phyloP scores from a whole-genome alignment of 768 basidiomycete genomes.

The Plicaturopsis crispa region DNA sequence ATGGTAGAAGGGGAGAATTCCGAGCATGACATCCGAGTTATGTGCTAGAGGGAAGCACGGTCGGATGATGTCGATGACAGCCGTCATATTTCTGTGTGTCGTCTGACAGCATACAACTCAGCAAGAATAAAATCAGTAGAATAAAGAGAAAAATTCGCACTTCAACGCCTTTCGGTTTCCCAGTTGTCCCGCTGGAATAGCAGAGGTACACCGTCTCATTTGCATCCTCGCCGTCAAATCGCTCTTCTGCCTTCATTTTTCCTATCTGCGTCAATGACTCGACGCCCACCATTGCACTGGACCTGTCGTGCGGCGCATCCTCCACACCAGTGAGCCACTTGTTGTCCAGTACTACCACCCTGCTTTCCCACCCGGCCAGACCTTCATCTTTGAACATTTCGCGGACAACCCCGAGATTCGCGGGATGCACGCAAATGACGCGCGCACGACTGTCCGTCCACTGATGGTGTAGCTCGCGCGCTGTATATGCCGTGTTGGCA shows the following conservation, averaged over 20 bases:
- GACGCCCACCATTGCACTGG: too few species aligned
- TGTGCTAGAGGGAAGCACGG: slow-evolving; percentile 35
- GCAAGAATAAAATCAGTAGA: neutral
- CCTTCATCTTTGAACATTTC: slow-evolving; percentile 46
- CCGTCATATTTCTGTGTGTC: slow-evolving; percentile 61
- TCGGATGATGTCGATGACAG: slow-evolving; percentile 44
- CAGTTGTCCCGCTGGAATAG: slow-evolving; percentile 66
- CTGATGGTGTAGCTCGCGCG: slow-evolving; percentile 65
- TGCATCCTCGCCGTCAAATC: slow-evolving; percentile 41
- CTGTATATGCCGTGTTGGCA: slow-evolving; percentile 66
- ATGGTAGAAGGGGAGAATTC: slow-evolving; percentile 55
- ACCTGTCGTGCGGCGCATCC: too few species aligned
- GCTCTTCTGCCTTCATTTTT: slow-evolving; percentile 41
- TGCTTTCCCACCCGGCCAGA: slow-evolving; percentile 36
- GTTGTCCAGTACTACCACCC: slow-evolving; percentile 48
- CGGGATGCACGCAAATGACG: slow-evolving; percentile 59
- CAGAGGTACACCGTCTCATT: slow-evolving; percentile 60
- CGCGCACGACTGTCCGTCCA: slow-evolving; percentile 59
- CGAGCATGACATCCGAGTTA: slow-evolving; percentile 48
- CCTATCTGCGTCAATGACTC: slow-evolving; percentile 47
- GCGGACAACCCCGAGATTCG: slow-evolving; percentile 44
- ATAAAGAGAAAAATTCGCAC: slow-evolving; percentile 11
- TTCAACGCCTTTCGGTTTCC: slow-evolving; percentile 67
- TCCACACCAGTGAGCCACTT: slow-evolving; percentile 33
- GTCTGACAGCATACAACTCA: slow-evolving; percentile 28